Conservation (phyloP, 2,329 filamentous ascomycete genomes). For the Tolypocladium ophioglossoides region DNA sequence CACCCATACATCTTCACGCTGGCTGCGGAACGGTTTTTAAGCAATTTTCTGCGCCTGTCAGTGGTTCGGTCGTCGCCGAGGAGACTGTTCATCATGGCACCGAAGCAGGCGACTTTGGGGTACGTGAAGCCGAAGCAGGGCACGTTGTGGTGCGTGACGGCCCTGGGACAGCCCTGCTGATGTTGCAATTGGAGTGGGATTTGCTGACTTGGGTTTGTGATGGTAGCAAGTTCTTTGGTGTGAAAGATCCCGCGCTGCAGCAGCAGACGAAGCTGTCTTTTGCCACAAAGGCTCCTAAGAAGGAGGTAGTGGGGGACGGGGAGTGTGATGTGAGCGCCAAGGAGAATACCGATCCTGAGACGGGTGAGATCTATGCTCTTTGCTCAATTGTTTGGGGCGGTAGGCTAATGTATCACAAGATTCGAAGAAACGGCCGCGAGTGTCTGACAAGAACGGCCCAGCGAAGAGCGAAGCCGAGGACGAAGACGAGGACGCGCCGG, state of each 20-base stretch:
- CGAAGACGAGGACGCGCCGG: slow-evolving; percentile 48
- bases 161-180: not conserved
- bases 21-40: slow-evolving; percentile 5
- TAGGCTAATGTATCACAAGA: slow-evolving; percentile 16
- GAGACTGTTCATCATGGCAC: slow-evolving; percentile 27
- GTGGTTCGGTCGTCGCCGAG: slow-evolving; percentile 1
- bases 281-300: slow-evolving; percentile 42
- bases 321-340: slow-evolving; percentile 19
- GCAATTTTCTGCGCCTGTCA: slow-evolving; percentile 3
- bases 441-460: slow-evolving; percentile 5
- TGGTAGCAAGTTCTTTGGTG: slow-evolving; percentile 83
- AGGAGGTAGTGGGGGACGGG: slow-evolving; percentile 17
- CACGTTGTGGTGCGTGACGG: slow-evolving; percentile 55
- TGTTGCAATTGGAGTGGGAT: not conserved
- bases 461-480: slow-evolving; percentile 29
- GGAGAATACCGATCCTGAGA: slow-evolving; percentile 26
- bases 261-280: slow-evolving; percentile 77
- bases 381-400: not conserved
- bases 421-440: slow-evolving; percentile 35
- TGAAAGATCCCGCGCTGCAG: slow-evolving; percentile 41
- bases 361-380: slow-evolving; percentile 20
- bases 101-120: slow-evolving; percentile 77
- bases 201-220: slow-evolving; percentile 2
- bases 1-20: slow-evolving; percentile 1
- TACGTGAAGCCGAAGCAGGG: slow-evolving; percentile 69